Evolutionary conservation across 306 rosid species (phyloP).

Genomic region (Rosa rugosa): DNA sequence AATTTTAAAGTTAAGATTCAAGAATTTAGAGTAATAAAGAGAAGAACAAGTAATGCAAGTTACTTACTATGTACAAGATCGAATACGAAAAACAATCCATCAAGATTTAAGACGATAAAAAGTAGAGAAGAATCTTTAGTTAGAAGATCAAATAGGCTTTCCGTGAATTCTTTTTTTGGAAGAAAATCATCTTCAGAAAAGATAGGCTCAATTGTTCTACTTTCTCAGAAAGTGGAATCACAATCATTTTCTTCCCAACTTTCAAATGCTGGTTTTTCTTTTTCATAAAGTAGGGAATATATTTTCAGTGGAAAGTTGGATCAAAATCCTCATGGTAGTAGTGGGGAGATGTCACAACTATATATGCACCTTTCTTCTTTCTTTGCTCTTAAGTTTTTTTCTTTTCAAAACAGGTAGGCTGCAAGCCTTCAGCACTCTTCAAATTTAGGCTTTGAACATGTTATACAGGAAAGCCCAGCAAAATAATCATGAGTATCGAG

Average conservation of each 20-base stretch:
- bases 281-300: slow-evolving; percentile 8
- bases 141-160: not conserved
- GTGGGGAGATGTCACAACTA: not conserved
- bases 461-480: not conserved
- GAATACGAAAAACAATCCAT: not conserved
- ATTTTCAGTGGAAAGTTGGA: slow-evolving; percentile 10
- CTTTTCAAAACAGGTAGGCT: not conserved
- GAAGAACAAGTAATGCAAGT: too few relatives aligned
- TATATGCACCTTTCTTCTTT: not conserved
- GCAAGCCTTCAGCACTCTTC: not conserved
- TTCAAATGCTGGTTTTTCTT: not conserved
- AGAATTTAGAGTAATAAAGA: not conserved
- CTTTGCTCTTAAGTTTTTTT: not conserved
- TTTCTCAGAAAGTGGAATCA: slow-evolving; percentile 11
- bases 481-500: not conserved
- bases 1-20: too few relatives aligned
- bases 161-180: not conserved
- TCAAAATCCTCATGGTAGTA: not conserved
- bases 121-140: not conserved
- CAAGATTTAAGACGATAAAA: not conserved
- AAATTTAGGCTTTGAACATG: not conserved
- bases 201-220: not conserved
- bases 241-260: slow-evolving; percentile 11
- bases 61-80: not conserved
- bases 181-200: not conserved